Base-by-base conservation (phyloP, 768 basidiomycete species). In the Dacryopinax spathularia region DNA sequence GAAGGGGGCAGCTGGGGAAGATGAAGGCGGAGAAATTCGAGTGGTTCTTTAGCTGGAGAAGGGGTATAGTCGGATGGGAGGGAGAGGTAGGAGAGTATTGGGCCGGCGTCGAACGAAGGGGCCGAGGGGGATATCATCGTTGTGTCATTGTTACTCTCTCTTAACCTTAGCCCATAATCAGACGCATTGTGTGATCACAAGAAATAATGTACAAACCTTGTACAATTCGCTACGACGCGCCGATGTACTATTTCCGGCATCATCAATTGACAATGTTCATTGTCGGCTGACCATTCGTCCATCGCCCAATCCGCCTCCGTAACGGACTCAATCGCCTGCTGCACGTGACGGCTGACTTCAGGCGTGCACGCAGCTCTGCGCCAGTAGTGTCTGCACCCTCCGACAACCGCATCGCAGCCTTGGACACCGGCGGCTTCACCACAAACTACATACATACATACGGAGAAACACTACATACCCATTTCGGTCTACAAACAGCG, bases 321-420 rank as follows among this genome's bases (percentile, higher is more conserved):
- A 29, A n/a, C 48, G 48, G 48, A 56, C 9, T 18, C 48, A 56
- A 56, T 56, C 13, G 9, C 29, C 5, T 22, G 3, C 48, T 15
- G 48, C 48, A 56, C 48, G 48, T 56, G 48, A 56, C 48, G 48
- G 48, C 48, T 56, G 48, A 56, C 48, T 56, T 56, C 48, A n/a
- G n/a, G n/a, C n/a, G n/a, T 56, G 48, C 48, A 29, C 31, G 48
- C 48, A 56, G 48, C 13, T 13, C 43, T 22, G 43, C 43, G 13
- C 43, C 13, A 37, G 12, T 10, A 10, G n/a, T 37, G n/a, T n/a
- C n/a, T n/a, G n/a, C n/a, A n/a, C n/a, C n/a, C n/a, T n/a, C n/a
- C n/a, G n/a, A n/a, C n/a, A n/a, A n/a, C n/a, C n/a, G n/a, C n/a
- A n/a, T n/a, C n/a, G n/a, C n/a, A n/a, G n/a, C n/a, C n/a, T n/a